Base-by-base conservation (phyloP, 2,329 filamentous ascomycete species). In the Chaetomium strumarium region DNA sequence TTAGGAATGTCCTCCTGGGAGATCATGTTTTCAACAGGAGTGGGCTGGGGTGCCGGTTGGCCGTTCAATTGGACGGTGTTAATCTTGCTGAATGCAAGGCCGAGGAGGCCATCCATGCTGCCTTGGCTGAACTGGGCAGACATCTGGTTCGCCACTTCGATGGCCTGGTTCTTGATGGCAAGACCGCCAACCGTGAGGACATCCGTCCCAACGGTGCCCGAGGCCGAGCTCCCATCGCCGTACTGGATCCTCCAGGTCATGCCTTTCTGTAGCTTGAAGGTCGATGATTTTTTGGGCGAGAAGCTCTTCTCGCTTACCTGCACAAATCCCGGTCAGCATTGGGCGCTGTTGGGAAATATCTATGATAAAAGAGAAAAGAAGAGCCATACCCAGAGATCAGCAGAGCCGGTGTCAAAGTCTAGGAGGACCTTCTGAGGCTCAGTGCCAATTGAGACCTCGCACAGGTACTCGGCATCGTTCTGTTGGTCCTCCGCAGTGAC, bases 11-110 rank as follows among this genome's bases (percentile, higher is more conserved):
- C 67, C 0, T 66, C 56, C 60, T 71, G 68, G n/a, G 63, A 54
- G 53, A 86, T 83, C 80, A 88, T 83, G 70, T 85, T 88, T 62
- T 85, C 81, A 12, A 88, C 78, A 0, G 83, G 83, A 0, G 84
- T 88, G 14, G 70, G 67, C 52, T 83, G 79, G 0, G 75, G 70
- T 5, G 69, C 70, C 0, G 81, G 73, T 48, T 70, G 65, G 38
- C 63, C 65, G 11, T 59, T 52, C 11, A 64, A 62, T 30, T 58
- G 65, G 47, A 86, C 78, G 0, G 81, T 85, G 68, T 85, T 86
- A 72, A 86, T 83, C 40, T 65, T 73, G 47, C 79, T 73, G 57
- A 78, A 88, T 0, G 83, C 85, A 20, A 89, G 75, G 4, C 85
- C 85, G 1, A 88, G 72, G 2, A 88, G 74, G 20, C 85, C 85